Conservation (phyloP, 73 alveolate genomes). For the Paramecium pentaurelia region DNA sequence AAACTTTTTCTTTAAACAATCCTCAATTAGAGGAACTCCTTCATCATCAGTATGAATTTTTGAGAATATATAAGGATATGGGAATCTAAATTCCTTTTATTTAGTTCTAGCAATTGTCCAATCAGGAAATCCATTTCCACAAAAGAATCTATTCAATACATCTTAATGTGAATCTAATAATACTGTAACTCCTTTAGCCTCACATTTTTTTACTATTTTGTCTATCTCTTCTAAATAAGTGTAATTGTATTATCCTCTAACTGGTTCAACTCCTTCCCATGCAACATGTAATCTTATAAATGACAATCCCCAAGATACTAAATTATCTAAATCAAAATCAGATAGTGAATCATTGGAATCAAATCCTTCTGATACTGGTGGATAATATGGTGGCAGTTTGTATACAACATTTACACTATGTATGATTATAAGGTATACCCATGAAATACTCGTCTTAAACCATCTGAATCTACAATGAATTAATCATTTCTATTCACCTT, state of each 20-base stretch:
- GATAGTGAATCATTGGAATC: conserved; percentile 82
- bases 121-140: conserved; percentile 94
- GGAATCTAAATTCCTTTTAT: conserved; percentile 12
- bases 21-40: conserved; percentile 69
- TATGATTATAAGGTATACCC: conserved; percentile 15
- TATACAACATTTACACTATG: conserved; percentile 81
- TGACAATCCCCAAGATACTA: conserved; percentile 82
- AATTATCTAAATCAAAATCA: conserved; percentile 72
- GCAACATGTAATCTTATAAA: conserved; percentile 86
- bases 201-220: conserved; percentile 74
- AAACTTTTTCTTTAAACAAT: conserved; percentile 73
- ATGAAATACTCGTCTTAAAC: conserved; percentile 39
- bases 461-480: conserved; percentile 7
- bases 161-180: conserved; percentile 92
- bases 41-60: conserved; percentile 62
- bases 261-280: conserved; percentile 93
- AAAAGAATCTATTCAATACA: conserved; percentile 78
- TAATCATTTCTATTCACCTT: not conserved
- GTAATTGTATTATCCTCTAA: conserved; percentile 75
- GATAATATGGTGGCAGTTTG: conserved; percentile 77
- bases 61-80: conserved; percentile 32
- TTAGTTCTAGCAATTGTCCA: conserved; percentile 71
- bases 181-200: conserved; percentile 78
- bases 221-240: conserved; percentile 82
- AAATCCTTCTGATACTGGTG: conserved; percentile 78